Evolutionary conservation across 2,329 filamentous ascomycete genomes (phyloP).

Genomic region (Botrytis byssoidea): DNA sequence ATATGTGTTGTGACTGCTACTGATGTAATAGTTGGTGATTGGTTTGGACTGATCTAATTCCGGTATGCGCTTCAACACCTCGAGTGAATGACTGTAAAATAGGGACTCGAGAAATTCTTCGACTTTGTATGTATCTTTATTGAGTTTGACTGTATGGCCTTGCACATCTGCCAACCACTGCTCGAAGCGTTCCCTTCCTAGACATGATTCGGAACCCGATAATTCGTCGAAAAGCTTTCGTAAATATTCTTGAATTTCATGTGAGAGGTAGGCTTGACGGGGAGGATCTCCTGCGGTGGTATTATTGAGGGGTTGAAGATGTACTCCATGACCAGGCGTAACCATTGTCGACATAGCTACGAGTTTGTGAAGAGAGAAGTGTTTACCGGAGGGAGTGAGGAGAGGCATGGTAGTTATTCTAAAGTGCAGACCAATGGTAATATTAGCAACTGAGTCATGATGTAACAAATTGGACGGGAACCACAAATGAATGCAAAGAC

Average conservation of each 20-base stretch:
- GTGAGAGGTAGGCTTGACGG: conserved; percentile 45
- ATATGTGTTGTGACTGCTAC: conserved; percentile 93
- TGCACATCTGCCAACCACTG: conserved; percentile 53
- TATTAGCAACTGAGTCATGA: conserved; percentile 14
- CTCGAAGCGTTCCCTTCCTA: conserved; percentile 45
- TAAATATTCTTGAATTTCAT: conserved; percentile 50
- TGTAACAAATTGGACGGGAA: neutral
- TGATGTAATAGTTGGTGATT: conserved; percentile 79
- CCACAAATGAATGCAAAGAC: conserved; percentile 19
- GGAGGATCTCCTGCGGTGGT: conserved; percentile 24
- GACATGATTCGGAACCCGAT: conserved; percentile 38
- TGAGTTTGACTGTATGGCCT: conserved; percentile 33
- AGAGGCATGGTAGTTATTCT: conserved; percentile 28
- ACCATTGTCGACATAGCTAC: conserved; percentile 39
- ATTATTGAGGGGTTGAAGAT: conserved; percentile 26
- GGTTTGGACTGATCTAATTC: conserved; percentile 38
- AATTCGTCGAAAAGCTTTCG: conserved; percentile 49
- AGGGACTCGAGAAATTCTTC: conserved; percentile 37
- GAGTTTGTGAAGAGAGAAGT: conserved; percentile 39
- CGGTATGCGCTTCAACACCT: conserved; percentile 29
- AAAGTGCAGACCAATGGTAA: neutral
- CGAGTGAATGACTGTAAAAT: conserved; percentile 35
- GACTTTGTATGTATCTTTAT: conserved; percentile 37
- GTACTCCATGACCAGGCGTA: conserved; percentile 31
- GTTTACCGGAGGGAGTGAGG: conserved; percentile 34